Conservation (phyloP, 192 early-diverging fungal species). For the Irineochytrium annulatum region DNA sequence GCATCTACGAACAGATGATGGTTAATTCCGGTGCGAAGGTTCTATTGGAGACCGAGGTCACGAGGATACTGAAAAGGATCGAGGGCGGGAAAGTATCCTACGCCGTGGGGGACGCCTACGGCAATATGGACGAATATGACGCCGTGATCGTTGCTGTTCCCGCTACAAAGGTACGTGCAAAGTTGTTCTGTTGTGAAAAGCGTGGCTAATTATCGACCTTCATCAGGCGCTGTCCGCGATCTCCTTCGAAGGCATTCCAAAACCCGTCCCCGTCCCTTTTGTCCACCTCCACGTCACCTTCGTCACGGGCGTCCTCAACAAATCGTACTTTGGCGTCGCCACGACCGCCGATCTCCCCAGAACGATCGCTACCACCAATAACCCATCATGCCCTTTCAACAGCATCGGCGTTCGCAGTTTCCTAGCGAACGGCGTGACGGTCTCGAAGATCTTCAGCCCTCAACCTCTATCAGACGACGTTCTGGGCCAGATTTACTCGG, state of each 20-base stretch:
- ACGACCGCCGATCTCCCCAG: constrained; percentile 31
- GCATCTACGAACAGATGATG: constrained; percentile 58
- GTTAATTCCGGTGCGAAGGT: constrained; percentile 38
- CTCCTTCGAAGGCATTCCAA: neutral
- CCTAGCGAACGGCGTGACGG: constrained; percentile 35
- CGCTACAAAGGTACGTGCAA: constrained; percentile 32
- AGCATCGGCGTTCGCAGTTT: constrained; percentile 36
- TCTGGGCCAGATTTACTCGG: constrained; percentile 42
- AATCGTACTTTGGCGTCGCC: constrained; percentile 40
- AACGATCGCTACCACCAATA: constrained; percentile 49
- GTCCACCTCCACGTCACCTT: constrained; percentile 56
- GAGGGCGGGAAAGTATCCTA: neutral
- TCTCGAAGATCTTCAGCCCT: constrained; percentile 60
- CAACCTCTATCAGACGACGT: constrained; percentile 32
- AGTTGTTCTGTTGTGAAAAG: neutral
- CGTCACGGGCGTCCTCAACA: constrained; percentile 47
- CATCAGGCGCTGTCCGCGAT: neutral
- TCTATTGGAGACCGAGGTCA: constrained; percentile 39
- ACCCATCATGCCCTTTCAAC: constrained; percentile 36
- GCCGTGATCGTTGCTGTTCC: constrained; percentile 60
- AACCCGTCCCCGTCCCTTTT: constrained; percentile 6
- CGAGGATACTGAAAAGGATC: neutral
- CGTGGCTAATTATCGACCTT: constrained; percentile 16
- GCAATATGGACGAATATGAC: constrained; percentile 50
- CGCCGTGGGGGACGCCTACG: constrained; percentile 21